These are phyloP conservation scores for Bipolaris sorokiniana DNA, from an alignment of 2,329 filamentous ascomycete genomes.

Conservation along the genomic window DNA sequence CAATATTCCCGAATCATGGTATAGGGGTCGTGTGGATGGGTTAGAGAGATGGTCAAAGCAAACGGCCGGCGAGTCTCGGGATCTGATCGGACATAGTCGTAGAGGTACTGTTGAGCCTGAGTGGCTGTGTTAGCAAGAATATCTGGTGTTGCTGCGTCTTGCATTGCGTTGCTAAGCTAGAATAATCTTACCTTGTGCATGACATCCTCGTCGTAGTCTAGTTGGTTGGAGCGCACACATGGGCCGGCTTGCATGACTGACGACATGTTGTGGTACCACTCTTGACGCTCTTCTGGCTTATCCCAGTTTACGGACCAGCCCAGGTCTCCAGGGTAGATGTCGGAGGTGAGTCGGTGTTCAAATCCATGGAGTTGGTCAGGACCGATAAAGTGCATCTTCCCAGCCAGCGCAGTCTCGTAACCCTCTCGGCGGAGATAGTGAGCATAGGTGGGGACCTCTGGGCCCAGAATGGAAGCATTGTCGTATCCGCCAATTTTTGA, in stretches of 20 bases:
- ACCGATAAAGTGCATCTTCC: constrained; percentile 97
- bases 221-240: constrained; percentile 89
- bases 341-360: constrained; percentile 83
- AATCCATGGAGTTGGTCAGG: constrained; percentile 90
- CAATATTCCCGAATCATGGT: constrained; percentile 93
- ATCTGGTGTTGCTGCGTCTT: neutral
- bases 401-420: constrained; percentile 88
- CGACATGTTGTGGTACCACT: constrained; percentile 95
- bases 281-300: constrained; percentile 78
- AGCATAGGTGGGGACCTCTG: constrained; percentile 87
- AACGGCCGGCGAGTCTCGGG: constrained; percentile 74
- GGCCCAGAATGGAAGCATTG: constrained; percentile 83
- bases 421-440: constrained; percentile 85
- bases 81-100: constrained; percentile 85
- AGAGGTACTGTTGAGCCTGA: constrained; percentile 80
- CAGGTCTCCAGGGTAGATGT: constrained; percentile 94
- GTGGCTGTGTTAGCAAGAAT: constrained; percentile 13
- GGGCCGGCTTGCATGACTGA: constrained; percentile 89
- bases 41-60: constrained; percentile 87
- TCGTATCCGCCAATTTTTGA: constrained; percentile 92
- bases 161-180: neutral
- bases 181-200: constrained; percentile 70
- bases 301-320: constrained; percentile 98
- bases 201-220: constrained; percentile 95
- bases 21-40: constrained; percentile 93